Conservation (phyloP, 2,329 filamentous ascomycete species). For the Fusarium falciforme region DNA sequence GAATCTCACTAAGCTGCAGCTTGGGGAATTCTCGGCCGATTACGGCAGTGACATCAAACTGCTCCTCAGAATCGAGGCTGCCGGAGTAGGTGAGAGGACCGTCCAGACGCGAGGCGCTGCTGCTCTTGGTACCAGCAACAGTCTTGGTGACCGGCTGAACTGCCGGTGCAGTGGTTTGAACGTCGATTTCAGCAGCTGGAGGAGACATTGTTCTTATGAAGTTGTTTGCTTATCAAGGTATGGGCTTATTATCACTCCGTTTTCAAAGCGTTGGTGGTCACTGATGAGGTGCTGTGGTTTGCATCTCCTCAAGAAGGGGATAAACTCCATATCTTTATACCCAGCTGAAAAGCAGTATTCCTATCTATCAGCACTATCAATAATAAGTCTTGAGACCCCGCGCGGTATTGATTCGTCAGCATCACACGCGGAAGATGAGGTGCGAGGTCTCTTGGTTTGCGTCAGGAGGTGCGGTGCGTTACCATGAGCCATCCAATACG, state of each 20-base stretch:
- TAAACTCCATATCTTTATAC: background rate
- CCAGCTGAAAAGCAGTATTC: background rate
- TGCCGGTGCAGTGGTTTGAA: slow-evolving; percentile 2
- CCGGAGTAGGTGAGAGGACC: slow-evolving; percentile 14
- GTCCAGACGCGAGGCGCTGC: slow-evolving; percentile 3
- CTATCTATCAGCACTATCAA: background rate
- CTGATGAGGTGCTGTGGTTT: background rate
- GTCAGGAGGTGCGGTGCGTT: slow-evolving; percentile 1
- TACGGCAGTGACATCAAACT: slow-evolving; percentile 21
- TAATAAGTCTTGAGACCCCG: background rate
- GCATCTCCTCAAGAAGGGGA: background rate
- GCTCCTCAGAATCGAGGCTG: slow-evolving; percentile 9
- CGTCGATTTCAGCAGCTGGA: slow-evolving; percentile 18
- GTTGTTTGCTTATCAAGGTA: background rate
- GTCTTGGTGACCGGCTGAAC: slow-evolving; percentile 14
- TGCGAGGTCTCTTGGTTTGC: slow-evolving; percentile 14
- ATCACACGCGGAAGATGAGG: slow-evolving; percentile 6
- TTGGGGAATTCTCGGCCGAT: slow-evolving; percentile 19
- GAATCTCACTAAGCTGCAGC: slow-evolving; percentile 13
- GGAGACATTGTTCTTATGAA: slow-evolving; percentile 12
- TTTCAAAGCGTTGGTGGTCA: background rate
- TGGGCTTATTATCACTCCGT: background rate
- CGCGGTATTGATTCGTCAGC: background rate
- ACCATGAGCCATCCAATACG: background rate
- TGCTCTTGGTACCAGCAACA: background rate